Percentiles rank a stretch among this genome's conserved stretches.
Evolutionary conservation across 1,139 yeast species (phyloP).

Genomic region (Diutina pseudorugosa): DNA sequence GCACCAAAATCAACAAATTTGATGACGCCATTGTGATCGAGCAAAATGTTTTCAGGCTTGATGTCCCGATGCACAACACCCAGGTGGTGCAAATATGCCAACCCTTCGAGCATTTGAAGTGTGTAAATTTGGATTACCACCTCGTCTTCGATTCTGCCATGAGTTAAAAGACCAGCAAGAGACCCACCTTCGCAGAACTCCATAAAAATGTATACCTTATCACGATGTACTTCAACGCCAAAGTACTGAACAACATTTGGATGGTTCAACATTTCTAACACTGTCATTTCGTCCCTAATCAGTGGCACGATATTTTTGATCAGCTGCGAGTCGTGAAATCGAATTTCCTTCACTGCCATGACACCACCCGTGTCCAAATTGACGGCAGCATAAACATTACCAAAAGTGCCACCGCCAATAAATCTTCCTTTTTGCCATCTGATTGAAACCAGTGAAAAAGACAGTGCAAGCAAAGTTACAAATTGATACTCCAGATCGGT

Average conservation of each 20-base stretch:
- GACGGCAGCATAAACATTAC: conserved; percentile 85
- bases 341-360: conserved; percentile 92
- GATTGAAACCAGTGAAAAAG: conserved; percentile 81
- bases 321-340: conserved; percentile 81
- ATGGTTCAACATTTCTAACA: conserved; percentile 85
- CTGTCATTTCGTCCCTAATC: conserved; percentile 93
- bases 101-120: conserved; percentile 86
- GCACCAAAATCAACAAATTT: conserved; percentile 97
- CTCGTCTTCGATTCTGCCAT: conserved; percentile 94
- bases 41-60: conserved; percentile 85
- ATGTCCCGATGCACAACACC: conserved; percentile 97
- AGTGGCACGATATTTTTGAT: conserved; percentile 79
- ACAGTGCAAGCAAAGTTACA: conserved; percentile 75
- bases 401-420: conserved; percentile 94
- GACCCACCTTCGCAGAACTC: conserved; percentile 97
- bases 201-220: conserved; percentile 91
- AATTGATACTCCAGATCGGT: conserved; percentile 81
- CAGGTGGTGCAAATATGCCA: conserved; percentile 86
- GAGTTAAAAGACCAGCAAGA: conserved; percentile 60
- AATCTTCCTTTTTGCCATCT: conserved; percentile 96
- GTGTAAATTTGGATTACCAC: conserved; percentile 86
- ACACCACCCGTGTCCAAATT: conserved; percentile 92
- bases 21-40: conserved; percentile 87
- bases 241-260: conserved; percentile 93
- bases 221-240: conserved; percentile 96